Conservation (phyloP, 805 yeast genomes). For the Ascoidea rubescens region DNA sequence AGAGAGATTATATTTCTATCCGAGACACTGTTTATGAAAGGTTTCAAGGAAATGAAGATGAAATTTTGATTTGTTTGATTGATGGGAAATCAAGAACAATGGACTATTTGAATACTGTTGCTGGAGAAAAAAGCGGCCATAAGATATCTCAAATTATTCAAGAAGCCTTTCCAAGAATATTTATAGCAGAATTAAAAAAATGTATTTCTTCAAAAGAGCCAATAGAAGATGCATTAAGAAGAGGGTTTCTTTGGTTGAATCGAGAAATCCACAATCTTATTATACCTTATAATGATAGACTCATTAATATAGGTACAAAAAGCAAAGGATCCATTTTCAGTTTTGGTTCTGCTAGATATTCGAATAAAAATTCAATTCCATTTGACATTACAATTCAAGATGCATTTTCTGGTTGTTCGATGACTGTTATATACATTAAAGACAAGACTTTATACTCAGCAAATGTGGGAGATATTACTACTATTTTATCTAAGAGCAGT, state of each 20-base stretch:
- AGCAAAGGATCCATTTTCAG: slow-evolving; percentile 29
- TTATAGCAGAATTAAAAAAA: slow-evolving; percentile 48
- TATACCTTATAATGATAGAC: slow-evolving; percentile 9
- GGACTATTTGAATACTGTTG: not conserved
- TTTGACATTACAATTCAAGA: slow-evolving; percentile 41
- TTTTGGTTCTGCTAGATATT: no score
- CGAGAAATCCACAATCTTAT: slow-evolving; percentile 41
- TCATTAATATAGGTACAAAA: no score
- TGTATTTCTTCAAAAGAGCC: slow-evolving; percentile 20
- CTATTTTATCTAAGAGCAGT: slow-evolving; percentile 59
- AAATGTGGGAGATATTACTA: slow-evolving; percentile 81
- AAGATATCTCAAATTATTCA: slow-evolving; percentile 62
- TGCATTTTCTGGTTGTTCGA: slow-evolving; percentile 71
- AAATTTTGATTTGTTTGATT: slow-evolving; percentile 63
- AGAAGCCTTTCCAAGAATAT: slow-evolving; percentile 48
- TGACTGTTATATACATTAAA: slow-evolving; percentile 63
- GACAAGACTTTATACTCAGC: slow-evolving; percentile 63
- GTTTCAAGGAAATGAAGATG: slow-evolving; percentile 74
- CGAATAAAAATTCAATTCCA: no score
- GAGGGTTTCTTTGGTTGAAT: slow-evolving; percentile 69
- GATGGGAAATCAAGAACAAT: slow-evolving; percentile 45
- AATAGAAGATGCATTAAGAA: slow-evolving; percentile 61
- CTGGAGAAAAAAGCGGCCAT: slow-evolving; percentile 30
- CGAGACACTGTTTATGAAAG: slow-evolving; percentile 80
- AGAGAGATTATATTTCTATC: slow-evolving; percentile 44